Evolutionary conservation across 2,329 filamentous ascomycete genomes (phyloP), one percentile per base, ranked within the genome.

Genomic region (Monosporascus sp.): DNA sequence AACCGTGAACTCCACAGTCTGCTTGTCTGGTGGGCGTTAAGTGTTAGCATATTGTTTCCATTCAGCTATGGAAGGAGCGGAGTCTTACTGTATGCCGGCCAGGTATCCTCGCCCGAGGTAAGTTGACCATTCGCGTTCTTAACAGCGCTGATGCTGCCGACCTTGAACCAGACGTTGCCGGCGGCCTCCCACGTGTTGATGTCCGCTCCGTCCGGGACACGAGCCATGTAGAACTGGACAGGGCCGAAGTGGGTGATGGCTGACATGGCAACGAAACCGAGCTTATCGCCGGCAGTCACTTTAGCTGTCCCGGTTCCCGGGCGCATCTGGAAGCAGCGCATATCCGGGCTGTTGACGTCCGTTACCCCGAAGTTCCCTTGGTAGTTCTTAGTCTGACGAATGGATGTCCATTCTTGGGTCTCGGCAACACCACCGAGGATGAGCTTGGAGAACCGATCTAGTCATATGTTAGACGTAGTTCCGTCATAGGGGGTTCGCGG

Each of bases 131-230:
- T 46, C n/a, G 43, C 43, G 43, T 46, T 46, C 35, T 60, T 56
- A 0, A 64, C 58, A 27, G 60, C 63, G 6, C 53, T 53, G 53
- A 67, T 67, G 49, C 57, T 61, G 1, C 52, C 65, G 35, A 59
- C 61, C 57, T 70, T 70, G 59, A 68, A 68, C 67, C 67, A 68
- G 15, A 68, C 66, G 51, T 65, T 63, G 18, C 67, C 67, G 4
- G 63, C 57, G 2, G 64, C 55, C 3, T 68, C 66, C 65, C 65
- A 68, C 17, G 60, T 62, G 57, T 63, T 65, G 59, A 68, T 57
- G 51, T 68, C 58, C 25, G 60, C 58, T 50, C 51, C 52, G 8
- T 67, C 66, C 20, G 65, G 65, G 8, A 64, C 66, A 4, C 55
- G 52, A 8, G 66, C 67, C 65, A 68, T 68, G 62, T 69, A 68